phyloP scores from a whole-genome alignment of 176 grass and related monocot genomes.

The Cenchrus purpureus region DNA sequence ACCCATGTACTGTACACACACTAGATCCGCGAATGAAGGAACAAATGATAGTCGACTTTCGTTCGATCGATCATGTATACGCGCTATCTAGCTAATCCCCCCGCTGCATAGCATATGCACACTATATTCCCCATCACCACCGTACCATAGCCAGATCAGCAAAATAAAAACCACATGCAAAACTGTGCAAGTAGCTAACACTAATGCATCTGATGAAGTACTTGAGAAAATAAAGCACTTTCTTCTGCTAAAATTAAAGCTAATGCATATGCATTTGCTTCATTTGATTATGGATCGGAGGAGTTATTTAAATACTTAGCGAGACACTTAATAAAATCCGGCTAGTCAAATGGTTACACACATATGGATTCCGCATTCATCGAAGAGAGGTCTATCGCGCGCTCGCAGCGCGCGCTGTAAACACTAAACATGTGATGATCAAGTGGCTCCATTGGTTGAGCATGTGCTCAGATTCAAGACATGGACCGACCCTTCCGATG shows the following conservation, averaged over 20 bases:
- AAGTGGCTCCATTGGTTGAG: slow-evolving; percentile 22
- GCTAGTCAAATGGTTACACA: slow-evolving; percentile 29
- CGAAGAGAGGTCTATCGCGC: background rate
- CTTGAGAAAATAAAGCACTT: background rate
- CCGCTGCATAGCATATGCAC: slow-evolving; percentile 20
- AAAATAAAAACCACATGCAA: background rate
- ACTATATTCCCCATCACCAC: background rate
- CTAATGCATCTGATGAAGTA: background rate
- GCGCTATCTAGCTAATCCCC: background rate
- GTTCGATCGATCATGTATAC: background rate
- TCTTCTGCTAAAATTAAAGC: background rate
- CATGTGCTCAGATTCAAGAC: slow-evolving; percentile 48
- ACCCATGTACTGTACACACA: slow-evolving; percentile 41
- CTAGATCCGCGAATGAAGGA: slow-evolving; percentile 48
- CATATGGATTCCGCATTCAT: slow-evolving; percentile 33
- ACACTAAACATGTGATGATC: background rate
- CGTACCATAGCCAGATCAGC: background rate
- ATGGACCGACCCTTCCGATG: slow-evolving; percentile 25
- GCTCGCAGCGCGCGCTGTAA: background rate
- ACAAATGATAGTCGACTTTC: background rate
- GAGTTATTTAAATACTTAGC: background rate
- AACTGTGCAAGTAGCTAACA: background rate
- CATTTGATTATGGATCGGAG: background rate
- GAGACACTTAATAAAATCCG: background rate
- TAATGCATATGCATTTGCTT: background rate